phyloP scores from a whole-genome alignment of 345 rosid genomes.

The Ricinus communis region DNA sequence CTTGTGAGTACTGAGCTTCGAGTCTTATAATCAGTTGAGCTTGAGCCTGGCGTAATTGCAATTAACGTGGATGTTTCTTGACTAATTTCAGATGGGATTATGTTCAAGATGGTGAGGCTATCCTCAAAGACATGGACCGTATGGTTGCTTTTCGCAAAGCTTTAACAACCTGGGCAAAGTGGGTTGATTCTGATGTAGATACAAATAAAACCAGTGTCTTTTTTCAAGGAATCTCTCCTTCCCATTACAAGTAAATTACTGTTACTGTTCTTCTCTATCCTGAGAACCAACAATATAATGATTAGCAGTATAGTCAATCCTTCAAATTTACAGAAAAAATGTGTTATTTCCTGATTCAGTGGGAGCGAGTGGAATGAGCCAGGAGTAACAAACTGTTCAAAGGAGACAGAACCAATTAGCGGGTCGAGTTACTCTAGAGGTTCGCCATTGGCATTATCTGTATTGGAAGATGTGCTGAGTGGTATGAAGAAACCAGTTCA shows the following conservation, averaged over 20 bases:
- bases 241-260: constrained; percentile 63
- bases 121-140: constrained; percentile 60
- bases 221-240: constrained; percentile 82
- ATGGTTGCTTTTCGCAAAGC: constrained; percentile 69
- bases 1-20: too few relatives aligned
- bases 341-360: constrained; percentile 26
- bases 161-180: constrained; percentile 76
- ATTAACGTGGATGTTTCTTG: too few relatives aligned
- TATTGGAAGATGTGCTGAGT: constrained; percentile 41
- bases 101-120: constrained; percentile 45
- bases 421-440: constrained; percentile 45
- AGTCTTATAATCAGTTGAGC: too few relatives aligned
- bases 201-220: constrained; percentile 52
- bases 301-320: neutral
- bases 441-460: constrained; percentile 39
- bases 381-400: constrained; percentile 47
- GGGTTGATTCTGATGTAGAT: constrained; percentile 82
- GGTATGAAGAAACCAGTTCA: constrained; percentile 48
- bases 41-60: too few relatives aligned
- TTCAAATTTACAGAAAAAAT: neutral
- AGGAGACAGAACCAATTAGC: constrained; percentile 40
- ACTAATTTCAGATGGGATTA: constrained; percentile 75
- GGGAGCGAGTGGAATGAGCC: constrained; percentile 59
- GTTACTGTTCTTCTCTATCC: too few relatives aligned
- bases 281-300: neutral